phyloP scores from a whole-genome alignment of 1,284 basidiomycete species.

The Earliella scabrosa region DNA sequence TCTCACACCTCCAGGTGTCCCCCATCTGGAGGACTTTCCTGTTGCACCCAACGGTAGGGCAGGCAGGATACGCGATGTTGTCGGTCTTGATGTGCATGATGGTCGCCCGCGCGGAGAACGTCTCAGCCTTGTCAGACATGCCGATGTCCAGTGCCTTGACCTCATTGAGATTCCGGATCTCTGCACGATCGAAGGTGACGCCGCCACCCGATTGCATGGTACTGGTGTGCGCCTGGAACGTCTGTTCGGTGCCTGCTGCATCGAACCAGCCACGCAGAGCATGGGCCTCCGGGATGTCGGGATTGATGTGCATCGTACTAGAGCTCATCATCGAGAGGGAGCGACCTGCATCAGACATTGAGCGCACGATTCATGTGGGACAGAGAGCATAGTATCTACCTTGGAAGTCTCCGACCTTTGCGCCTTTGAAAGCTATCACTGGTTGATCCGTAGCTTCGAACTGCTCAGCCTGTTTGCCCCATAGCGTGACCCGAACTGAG shows the following conservation, averaged over 20 bases:
- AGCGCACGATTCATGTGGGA: no score
- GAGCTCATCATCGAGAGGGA: conserved; percentile 75
- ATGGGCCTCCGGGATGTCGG: conserved; percentile 89
- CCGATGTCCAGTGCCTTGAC: conserved; percentile 85
- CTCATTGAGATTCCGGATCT: conserved; percentile 80
- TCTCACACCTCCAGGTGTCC: conserved; percentile 90
- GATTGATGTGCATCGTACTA: conserved; percentile 82
- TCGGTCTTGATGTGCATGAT: conserved; percentile 91
- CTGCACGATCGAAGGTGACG: conserved; percentile 64
- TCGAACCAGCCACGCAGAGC: conserved; percentile 93
- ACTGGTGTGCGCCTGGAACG: conserved; percentile 76
- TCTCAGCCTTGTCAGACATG: conserved; percentile 80
- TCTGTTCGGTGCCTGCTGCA: conserved; percentile 58
- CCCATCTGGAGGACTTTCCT: conserved; percentile 87
- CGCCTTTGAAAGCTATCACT: conserved; percentile 93
- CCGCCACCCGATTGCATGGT: conserved; percentile 42
- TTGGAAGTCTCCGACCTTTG: conserved; percentile 94
- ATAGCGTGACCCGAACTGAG: conserved; percentile 88
- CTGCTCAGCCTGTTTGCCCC: conserved; percentile 95
- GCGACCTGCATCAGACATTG: conserved; percentile 57
- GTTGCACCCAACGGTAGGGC: conserved; percentile 81
- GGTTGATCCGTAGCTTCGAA: conserved; percentile 66
- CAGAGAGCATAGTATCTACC: no score
- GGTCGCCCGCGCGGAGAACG: conserved; percentile 84
- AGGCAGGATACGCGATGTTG: conserved; percentile 90